Evolutionary conservation across 2,329 filamentous ascomycete genomes (phyloP).

Genomic region (Microascus cirrosus): DNA sequence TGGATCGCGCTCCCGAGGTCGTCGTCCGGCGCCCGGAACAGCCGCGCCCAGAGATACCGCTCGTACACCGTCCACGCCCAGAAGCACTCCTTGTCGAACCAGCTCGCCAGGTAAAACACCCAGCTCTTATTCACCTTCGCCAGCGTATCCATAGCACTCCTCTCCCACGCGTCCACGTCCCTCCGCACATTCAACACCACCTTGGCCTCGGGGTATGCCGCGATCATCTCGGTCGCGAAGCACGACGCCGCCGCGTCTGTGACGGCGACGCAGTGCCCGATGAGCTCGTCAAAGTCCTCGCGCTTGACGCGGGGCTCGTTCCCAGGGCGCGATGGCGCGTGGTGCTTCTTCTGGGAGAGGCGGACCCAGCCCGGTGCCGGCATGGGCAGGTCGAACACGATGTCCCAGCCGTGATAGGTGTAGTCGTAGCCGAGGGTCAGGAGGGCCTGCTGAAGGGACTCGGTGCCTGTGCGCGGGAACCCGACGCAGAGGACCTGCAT

Average conservation of each 20-base stretch:
- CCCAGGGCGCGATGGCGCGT: conserved; percentile 8
- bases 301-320: conserved; percentile 8
- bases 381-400: conserved; percentile 13
- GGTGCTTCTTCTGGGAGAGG: conserved; percentile 16
- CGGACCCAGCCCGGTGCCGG: conserved; percentile 11
- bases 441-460: conserved; percentile 20
- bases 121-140: conserved; percentile 16
- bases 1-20: conserved; percentile 14
- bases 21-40: conserved; percentile 17
- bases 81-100: conserved; percentile 17
- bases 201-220: conserved; percentile 35
- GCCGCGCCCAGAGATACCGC: conserved; percentile 15
- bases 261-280: conserved; percentile 20
- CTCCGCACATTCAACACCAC: conserved; percentile 29
- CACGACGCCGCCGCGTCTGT: conserved; percentile 27
- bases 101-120: conserved; percentile 11
- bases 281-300: conserved; percentile 15
- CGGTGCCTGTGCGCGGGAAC: conserved; percentile 19
- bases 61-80: conserved; percentile 20
- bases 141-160: conserved; percentile 16
- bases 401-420: conserved; percentile 22
- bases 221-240: conserved; percentile 30
- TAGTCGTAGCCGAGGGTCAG: conserved; percentile 18
- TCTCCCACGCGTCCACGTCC: conserved; percentile 28
- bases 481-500: conserved; percentile 23